A percentile compares a stretch with the other conserved stretches of the same genome.
Evolutionary conservation across 1,284 basidiomycete species (phyloP).

Genomic region (Phellopilus nigrolimitatus): DNA sequence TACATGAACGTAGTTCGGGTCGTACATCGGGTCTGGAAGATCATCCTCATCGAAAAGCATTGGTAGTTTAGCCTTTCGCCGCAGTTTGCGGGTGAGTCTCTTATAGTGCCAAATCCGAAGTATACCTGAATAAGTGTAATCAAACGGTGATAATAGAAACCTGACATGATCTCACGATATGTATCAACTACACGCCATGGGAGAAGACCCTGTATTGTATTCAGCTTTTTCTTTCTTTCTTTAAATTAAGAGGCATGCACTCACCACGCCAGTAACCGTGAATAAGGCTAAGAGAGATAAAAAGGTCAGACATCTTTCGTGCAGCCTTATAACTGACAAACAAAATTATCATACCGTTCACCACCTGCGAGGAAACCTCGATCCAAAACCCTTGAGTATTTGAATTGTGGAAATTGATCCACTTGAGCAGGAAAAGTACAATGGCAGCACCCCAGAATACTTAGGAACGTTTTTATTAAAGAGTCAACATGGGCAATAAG

Average conservation of each 20-base stretch:
- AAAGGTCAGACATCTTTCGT: not conserved
- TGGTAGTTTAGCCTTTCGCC: constrained; percentile 57
- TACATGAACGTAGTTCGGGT: constrained; percentile 72
- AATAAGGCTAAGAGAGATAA: constrained; percentile 64
- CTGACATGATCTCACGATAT: constrained; percentile 50
- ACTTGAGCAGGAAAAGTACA: constrained; percentile 67
- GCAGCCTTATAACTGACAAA: too few species aligned
- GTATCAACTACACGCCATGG: constrained; percentile 76
- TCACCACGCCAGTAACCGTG: constrained; percentile 59
- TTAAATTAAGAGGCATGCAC: not conserved
- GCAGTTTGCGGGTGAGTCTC: constrained; percentile 48
- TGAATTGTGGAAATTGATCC: constrained; percentile 64
- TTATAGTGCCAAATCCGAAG: constrained; percentile 73
- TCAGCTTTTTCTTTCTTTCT: constrained; percentile 28
- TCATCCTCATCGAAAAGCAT: constrained; percentile 70
- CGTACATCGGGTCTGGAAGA: constrained; percentile 70
- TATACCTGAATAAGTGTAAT: constrained; percentile 44
- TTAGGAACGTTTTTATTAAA: constrained; percentile 24
- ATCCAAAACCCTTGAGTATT: constrained; percentile 68
- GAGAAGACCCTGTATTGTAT: constrained; percentile 46
- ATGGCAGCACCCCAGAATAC: constrained; percentile 78
- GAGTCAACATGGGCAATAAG: not conserved
- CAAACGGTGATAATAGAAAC: not conserved
- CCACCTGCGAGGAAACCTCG: constrained; percentile 75
- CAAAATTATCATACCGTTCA: constrained; percentile 56